Percentiles rank a stretch among this genome's conserved stretches.
Conservation (phyloP, 345 rosid genomes). For the Combretum micranthum region DNA sequence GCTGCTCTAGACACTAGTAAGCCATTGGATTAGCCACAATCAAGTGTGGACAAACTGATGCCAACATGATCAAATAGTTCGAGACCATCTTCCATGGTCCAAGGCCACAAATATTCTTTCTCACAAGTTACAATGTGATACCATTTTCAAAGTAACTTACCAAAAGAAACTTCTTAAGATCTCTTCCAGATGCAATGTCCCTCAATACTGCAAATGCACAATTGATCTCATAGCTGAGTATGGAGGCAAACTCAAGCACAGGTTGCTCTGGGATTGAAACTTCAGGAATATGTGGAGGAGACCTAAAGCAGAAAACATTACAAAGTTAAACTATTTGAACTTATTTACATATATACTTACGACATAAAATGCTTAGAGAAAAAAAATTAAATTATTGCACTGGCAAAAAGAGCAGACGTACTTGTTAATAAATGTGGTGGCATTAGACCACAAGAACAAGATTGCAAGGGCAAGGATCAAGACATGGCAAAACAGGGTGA, state of each 20-base stretch:
- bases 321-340: too few species aligned
- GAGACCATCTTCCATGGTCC: too few species aligned
- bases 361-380: background rate
- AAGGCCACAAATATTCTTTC: too few species aligned
- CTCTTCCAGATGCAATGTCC: slow-evolving; percentile 44
- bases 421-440: slow-evolving; percentile 77
- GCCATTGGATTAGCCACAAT: background rate
- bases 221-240: slow-evolving; percentile 31
- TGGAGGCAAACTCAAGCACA: slow-evolving; percentile 28
- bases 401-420: slow-evolving; percentile 19
- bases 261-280: slow-evolving; percentile 37
- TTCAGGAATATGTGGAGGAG: slow-evolving; percentile 38
- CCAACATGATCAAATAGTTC: background rate
- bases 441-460: slow-evolving; percentile 91
- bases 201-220: slow-evolving; percentile 18
- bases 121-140: too few species aligned
- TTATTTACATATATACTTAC: background rate
- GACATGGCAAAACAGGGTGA: slow-evolving; percentile 69
- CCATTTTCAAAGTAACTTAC: slow-evolving; percentile 17
- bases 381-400: background rate
- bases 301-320: slow-evolving; percentile 16
- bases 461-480: slow-evolving; percentile 65
- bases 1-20: too few species aligned
- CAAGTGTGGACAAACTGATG: background rate
- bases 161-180: slow-evolving; percentile 39